Evolutionary conservation across 345 rosid species (phyloP).

Genomic region (Populus ilicifolia): DNA sequence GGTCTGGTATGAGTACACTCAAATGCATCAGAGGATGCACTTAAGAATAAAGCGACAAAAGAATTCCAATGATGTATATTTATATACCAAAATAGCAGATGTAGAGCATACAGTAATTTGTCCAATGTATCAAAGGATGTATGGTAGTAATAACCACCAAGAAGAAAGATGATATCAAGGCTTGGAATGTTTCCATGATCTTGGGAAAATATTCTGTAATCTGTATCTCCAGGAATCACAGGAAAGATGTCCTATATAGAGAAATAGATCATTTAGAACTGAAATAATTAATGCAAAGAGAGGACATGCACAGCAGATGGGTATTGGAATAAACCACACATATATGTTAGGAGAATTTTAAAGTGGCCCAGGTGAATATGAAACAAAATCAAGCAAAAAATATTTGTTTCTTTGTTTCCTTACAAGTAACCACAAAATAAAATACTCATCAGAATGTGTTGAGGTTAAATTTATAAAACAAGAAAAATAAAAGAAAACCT

Average conservation of each 20-base stretch:
- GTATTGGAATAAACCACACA: neutral
- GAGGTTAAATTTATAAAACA: constrained; percentile 2
- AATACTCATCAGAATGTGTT: constrained; percentile 10
- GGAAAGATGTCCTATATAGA: constrained; percentile 77
- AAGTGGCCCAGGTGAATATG: neutral
- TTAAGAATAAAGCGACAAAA: constrained; percentile 22
- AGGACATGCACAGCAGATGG: neutral
- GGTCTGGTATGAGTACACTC: constrained; percentile 57
- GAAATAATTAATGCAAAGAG: neutral
- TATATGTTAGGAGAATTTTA: neutral
- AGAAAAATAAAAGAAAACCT: constrained; percentile 46
- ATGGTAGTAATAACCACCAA: constrained; percentile 97
- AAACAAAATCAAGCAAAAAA: neutral
- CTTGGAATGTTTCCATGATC: constrained; percentile 90
- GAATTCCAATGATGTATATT: constrained; percentile 12
- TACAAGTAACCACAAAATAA: neutral
- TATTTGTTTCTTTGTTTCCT: neutral
- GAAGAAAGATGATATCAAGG: constrained; percentile 92
- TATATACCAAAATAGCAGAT: constrained; percentile 56
- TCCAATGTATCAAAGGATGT: constrained; percentile 91
- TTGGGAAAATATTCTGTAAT: constrained; percentile 86
- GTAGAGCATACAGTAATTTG: constrained; percentile 87
- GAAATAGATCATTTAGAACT: neutral
- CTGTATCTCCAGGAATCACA: constrained; percentile 91
- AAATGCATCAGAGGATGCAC: constrained; percentile 30